Evolutionary conservation across 2,329 filamentous ascomycete genomes (phyloP), one percentile per base, ranked within the genome.

Genomic region (Leptoxyphium fumago): DNA sequence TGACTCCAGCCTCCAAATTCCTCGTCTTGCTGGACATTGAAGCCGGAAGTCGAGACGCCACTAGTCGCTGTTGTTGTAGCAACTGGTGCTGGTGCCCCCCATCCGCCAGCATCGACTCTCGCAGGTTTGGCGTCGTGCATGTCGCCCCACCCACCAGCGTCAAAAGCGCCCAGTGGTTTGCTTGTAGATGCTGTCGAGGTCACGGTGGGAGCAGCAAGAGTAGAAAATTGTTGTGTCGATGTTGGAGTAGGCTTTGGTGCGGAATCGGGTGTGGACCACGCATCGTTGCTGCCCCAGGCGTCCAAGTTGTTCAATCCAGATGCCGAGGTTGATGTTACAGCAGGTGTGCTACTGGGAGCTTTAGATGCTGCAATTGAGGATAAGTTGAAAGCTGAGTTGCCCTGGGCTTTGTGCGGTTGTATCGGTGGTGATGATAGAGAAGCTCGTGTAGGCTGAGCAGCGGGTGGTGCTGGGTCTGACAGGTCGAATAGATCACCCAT

Each of bases 1-100:
- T 85, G 93, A 40, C 84, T 79, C 89, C 89, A 96, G 10, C 89
- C 88, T 15, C 89, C 89, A 67, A 95, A 96, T 59, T 96, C 89
- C 63, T 96, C 89, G 55, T 96, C 89, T 0, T 84, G 82, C 30
- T 83, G 74, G 2, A 94, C 83, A 55, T 82, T 50, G 43, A 56
- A 56, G 1, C 56, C 56, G 32, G 32, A 36, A 15, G 32, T 15
- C 11, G 32, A 15, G 13, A 13, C 4, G 9, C 9, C 32, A 15
- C 32, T 36, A 5, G 32, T 13, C 32, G 13, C 9, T 9, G 32
- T 13, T 36, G 15, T 9, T 36, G 32, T 15, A 5, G 32, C 32
- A 13, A 9, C 32, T 36, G 32, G 32, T 13, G 32, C 13, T 13
- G 32, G 13, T 9, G 32, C 11, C 15, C 13, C 15, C 32, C 32